These are phyloP conservation scores for Boletus insuetus DNA, from an alignment of 768 basidiomycete genomes.

Conservation along the genomic window DNA sequence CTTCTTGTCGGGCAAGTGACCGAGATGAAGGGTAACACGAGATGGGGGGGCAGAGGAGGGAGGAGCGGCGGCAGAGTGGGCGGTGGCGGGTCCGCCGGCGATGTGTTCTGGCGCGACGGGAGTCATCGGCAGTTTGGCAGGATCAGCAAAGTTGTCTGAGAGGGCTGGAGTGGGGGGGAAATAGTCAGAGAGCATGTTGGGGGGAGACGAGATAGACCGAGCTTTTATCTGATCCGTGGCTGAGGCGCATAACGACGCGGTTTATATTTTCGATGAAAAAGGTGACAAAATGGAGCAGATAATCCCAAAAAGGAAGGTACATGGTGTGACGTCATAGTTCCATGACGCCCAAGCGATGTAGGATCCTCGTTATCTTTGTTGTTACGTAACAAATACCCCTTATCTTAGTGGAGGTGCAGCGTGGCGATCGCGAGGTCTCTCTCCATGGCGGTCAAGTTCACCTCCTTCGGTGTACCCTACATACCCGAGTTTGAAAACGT, in stretches of 20 bases:
- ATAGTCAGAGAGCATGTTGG: constrained; percentile 18
- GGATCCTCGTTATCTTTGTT: no score
- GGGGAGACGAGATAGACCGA: neutral
- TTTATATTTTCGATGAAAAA: constrained; percentile 25
- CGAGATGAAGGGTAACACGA: constrained; percentile 68
- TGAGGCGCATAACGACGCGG: neutral
- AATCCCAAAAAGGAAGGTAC: constrained; percentile 29
- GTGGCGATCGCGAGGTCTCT: constrained; percentile 9
- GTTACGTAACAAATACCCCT: constrained; percentile 9
- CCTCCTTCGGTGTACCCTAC: constrained; percentile 29
- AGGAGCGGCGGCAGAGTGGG: constrained; percentile 2
- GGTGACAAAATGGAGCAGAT: constrained; percentile 5
- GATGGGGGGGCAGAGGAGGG: constrained; percentile 40
- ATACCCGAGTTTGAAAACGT: constrained; percentile 30
- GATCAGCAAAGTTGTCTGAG: constrained; percentile 18
- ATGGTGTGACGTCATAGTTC: constrained; percentile 26
- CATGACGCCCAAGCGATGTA: neutral
- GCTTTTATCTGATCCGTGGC: constrained; percentile 10
- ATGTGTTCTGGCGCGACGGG: neutral
- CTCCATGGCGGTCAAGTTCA: constrained; percentile 26
- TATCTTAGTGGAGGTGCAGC: neutral
- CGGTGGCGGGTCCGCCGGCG: neutral
- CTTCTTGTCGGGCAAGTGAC: constrained; percentile 71
- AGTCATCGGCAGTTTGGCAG: constrained; percentile 5
- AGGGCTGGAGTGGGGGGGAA: constrained; percentile 31